Percentiles rank a stretch among this genome's conserved stretches.
Conservation (phyloP, 148 eudicot species). For the Amaranthus hypochondriacus region DNA sequence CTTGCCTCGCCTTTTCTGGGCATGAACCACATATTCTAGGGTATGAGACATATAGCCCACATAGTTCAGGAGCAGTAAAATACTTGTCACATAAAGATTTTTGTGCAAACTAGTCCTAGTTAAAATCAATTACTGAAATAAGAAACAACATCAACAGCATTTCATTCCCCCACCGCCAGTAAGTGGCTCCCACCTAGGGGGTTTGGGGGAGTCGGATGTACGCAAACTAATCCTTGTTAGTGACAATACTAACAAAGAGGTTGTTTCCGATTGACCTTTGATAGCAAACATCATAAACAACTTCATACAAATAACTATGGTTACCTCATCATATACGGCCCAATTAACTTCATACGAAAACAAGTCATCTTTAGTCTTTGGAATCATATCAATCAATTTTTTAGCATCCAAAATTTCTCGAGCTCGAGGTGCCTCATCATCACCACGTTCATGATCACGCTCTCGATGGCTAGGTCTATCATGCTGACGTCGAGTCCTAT, state of each 20-base stretch:
- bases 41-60: neutral
- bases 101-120: neutral
- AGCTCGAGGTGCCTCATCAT: conserved; percentile 44
- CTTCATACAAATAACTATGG: neutral
- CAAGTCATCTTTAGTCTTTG: conserved; percentile 93
- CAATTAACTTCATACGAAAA: conserved; percentile 86
- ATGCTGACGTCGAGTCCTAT: conserved; percentile 65
- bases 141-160: too few relatives aligned
- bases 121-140: too few relatives aligned
- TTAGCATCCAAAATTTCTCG: conserved; percentile 83
- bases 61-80: neutral
- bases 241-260: neutral
- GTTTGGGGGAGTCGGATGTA: too few relatives aligned
- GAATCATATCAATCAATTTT: conserved; percentile 90
- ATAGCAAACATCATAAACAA: neutral
- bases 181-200: too few relatives aligned
- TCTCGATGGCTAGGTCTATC: conserved; percentile 70
- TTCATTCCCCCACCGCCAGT: too few relatives aligned
- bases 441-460: conserved; percentile 48
- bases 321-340: conserved; percentile 82
- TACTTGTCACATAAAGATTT: neutral
- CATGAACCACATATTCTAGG: too few relatives aligned
- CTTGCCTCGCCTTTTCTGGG: too few relatives aligned
- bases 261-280: too few relatives aligned
- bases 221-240: neutral